Base-by-base conservation (phyloP, 352 stramenopile genomes). In the Pythium rishiriense region DNA sequence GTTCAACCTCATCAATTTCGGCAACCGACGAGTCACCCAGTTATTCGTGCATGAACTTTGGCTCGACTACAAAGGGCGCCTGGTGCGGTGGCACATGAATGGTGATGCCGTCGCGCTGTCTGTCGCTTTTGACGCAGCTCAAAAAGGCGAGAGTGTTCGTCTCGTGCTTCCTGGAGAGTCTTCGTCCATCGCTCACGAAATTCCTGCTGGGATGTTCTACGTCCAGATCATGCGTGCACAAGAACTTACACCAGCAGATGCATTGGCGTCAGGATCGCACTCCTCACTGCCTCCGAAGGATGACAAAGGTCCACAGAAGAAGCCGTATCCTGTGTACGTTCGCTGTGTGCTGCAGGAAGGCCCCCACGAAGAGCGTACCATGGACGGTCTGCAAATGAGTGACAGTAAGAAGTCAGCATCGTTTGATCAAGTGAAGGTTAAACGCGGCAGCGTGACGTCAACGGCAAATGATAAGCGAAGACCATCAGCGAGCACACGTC, bases 31-130 rank as follows among this genome's bases (percentile, higher is more conserved):
- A 0, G 79, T 94, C 29, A 94, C 85, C 9, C 85, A 94, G 56
- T 70, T 94, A 25, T 94, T 94, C 62, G 85, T 94, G 10, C 85
- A 94, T 50, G 85, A 94, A 45, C 50, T 94, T 4, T 94, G 85
- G 85, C 65, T 94, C 25, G 85, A 94, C 62, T 85, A 91, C 64
- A 94, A 94, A 58, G 74, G 90, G 33, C 79, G 85, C 8, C 70
- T 94, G 37, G 85, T 94, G 39, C 83, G 85, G 10, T 94, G 85
- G 85, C 85, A 94, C 68, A 73, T 94, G 48, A 94, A 92, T 41
- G 85, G 85, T 45, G 85, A 94, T 31, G 81, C 85, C 0, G 85
- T 94, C 6, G 85, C 83, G 10, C 73, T 94, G 7, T 94, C 85
- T 0, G 83, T 94, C 53, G 82, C 85, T 15, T 94, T 94, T 55